Conservation (phyloP, 2,329 filamentous ascomycete genomes). For the Cercospora sp. region DNA sequence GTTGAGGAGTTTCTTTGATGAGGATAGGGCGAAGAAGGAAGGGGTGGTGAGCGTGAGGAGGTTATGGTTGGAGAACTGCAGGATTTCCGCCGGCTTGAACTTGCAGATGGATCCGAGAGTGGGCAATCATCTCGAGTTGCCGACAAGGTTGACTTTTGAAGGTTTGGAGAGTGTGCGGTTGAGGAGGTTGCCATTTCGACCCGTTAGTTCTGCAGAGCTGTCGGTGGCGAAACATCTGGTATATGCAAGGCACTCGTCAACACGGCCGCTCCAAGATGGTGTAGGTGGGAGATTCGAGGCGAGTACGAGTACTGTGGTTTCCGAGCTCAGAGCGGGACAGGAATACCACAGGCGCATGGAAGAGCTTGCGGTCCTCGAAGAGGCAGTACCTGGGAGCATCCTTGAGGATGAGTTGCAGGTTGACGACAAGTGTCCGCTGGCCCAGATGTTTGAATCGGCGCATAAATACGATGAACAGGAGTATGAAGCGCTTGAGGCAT, state of each 20-base stretch:
- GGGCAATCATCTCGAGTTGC: slow-evolving; percentile 26
- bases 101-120: neutral
- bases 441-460: slow-evolving; percentile 12
- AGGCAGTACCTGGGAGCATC: neutral
- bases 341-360: slow-evolving; percentile 20
- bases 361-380: slow-evolving; percentile 1
- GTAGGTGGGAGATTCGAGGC: slow-evolving; percentile 31
- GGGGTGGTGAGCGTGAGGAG: slow-evolving; percentile 39
- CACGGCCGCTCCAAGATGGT: slow-evolving; percentile 27
- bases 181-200: slow-evolving; percentile 41
- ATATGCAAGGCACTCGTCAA: neutral
- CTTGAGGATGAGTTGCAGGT: neutral
- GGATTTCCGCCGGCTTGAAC: slow-evolving; percentile 35
- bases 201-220: slow-evolving; percentile 1
- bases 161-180: slow-evolving; percentile 46
- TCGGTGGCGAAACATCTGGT: neutral
- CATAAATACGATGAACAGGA: slow-evolving; percentile 26
- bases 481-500: slow-evolving; percentile 22
- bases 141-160: slow-evolving; percentile 30
- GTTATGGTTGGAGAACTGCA: slow-evolving; percentile 51
- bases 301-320: slow-evolving; percentile 17
- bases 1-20: slow-evolving; percentile 44
- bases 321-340: slow-evolving; percentile 20
- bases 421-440: slow-evolving; percentile 6
- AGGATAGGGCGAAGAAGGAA: slow-evolving; percentile 27